Evolutionary conservation across 2,329 filamentous ascomycete species (phyloP).

Genomic region (Colletotrichum truncatum): DNA sequence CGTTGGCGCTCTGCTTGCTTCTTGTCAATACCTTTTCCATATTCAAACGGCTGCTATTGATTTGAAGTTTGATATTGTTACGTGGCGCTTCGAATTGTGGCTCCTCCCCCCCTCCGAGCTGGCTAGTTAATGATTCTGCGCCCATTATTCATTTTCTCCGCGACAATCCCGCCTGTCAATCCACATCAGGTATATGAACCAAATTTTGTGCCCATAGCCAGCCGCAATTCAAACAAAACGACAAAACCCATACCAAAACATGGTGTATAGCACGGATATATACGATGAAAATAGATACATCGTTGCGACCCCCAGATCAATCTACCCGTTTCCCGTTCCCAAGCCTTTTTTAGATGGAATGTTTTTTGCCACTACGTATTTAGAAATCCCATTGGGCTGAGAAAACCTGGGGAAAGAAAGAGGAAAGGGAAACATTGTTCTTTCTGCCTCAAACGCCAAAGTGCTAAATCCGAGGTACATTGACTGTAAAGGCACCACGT

Average conservation of each 20-base stretch:
- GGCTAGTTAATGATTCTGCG: not conserved
- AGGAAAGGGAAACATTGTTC: conserved; percentile 16
- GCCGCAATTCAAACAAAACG: not conserved
- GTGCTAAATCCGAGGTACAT: too few relatives aligned
- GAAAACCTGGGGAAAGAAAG: conserved; percentile 7
- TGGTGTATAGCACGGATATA: not conserved
- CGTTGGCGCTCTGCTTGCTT: conserved; percentile 8
- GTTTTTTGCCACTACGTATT: conserved; percentile 13
- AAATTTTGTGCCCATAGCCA: not conserved
- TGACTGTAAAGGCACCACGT: too few relatives aligned
- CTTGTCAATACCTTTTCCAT: conserved; percentile 5
- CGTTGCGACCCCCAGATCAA: conserved; percentile 7
- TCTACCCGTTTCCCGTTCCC: conserved; percentile 10
- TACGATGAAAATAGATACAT: not conserved
- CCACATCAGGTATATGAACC: conserved; percentile 14
- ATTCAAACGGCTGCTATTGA: conserved; percentile 18
- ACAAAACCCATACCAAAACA: not conserved
- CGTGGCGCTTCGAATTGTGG: not conserved
- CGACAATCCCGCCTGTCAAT: not conserved
- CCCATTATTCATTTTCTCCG: not conserved
- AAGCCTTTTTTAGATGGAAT: not conserved
- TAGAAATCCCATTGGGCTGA: not conserved
- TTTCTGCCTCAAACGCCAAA: not conserved
- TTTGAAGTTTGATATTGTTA: not conserved
- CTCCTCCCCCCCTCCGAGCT: not conserved